Evolutionary conservation across 2,329 filamentous ascomycete species (phyloP), one percentile per base, ranked within the genome.

Genomic region (Fusarium sambucinum): DNA sequence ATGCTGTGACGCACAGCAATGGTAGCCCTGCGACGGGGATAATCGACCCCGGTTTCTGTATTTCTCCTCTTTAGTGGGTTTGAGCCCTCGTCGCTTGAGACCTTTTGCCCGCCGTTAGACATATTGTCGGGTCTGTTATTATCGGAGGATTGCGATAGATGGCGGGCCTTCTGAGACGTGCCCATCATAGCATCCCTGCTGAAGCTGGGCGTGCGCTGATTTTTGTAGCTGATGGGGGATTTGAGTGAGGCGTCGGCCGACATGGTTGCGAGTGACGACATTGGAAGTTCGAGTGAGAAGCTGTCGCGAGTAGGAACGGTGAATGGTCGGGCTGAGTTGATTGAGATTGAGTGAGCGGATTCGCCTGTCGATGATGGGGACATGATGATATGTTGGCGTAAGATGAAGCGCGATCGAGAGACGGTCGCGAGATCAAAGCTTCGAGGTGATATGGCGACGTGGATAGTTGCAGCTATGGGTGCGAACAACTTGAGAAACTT

Each of bases 51-150:
- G 35, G 82, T 84, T 72, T 90, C 87, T 14, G 86, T 88, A 72
- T 87, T 89, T 70, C 87, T 84, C 72, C 87, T 83, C 78, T 90
- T 89, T 30, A 89, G 78, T 38, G 87, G 86, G 67, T 87, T 87
- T 27, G 84, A 81, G 55, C 83, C 83, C 72, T 89, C 86, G 68
- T 88, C 85, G 73, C 73, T 77, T 21, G 76, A 76, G 44, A 74
- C 75, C 71, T 84, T 85, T 71, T 83, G 80, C 62, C 81, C 78
- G 37, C 81, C 83, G 73, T 83, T 83, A 67, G 77, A 74, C 45
- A 79, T 69, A 54, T 77, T 75, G 14, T 85, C 84, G 44, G 77
- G 74, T 35, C 79, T 79, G n/a, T 35, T 50, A 58, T 83, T 80
- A 16, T 85, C 85, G 33, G 84, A 85, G 3, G 85, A 83, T 73